These are phyloP conservation scores for Drosera capensis DNA, from an alignment of 148 eudicot genomes.

Conservation along the genomic window DNA sequence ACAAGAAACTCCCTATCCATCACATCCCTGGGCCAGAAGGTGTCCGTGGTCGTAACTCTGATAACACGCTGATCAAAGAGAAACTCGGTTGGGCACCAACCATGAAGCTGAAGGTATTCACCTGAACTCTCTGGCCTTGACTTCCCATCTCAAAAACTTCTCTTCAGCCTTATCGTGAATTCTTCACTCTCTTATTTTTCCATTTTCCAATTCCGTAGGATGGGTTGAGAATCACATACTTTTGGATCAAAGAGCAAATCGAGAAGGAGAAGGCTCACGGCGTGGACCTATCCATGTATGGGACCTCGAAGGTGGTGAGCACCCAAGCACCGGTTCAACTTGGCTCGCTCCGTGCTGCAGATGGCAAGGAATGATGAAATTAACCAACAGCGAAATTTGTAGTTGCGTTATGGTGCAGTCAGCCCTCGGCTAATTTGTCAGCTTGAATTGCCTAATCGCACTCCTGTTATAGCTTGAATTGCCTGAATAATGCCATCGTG, in stretches of 20 bases:
- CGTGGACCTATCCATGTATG: conserved; percentile 47
- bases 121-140: neutral
- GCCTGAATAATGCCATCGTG: neutral
- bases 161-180: neutral
- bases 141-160: neutral
- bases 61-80: conserved; percentile 83
- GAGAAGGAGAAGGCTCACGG: conserved; percentile 83
- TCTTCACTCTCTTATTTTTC: neutral
- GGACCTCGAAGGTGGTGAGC: conserved; percentile 83
- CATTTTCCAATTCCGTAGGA: conserved; percentile 33
- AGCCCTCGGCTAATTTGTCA: neutral
- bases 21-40: conserved; percentile 99
- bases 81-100: conserved; percentile 99
- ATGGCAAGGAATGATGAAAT: conserved; percentile 60
- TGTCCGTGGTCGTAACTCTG: conserved; percentile 95
- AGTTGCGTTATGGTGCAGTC: neutral
- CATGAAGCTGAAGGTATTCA: conserved; percentile 71
- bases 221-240: conserved; percentile 83
- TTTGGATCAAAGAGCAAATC: conserved; percentile 89
- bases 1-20: conserved; percentile 71
- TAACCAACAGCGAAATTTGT: neutral
- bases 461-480: neutral
- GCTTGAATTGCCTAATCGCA: neutral
- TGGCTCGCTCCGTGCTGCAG: conserved; percentile 93
- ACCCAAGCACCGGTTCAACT: conserved; percentile 93